Base-by-base conservation (phyloP, 2,329 filamentous ascomycete genomes). In the Pestalotiopsis sp. region DNA sequence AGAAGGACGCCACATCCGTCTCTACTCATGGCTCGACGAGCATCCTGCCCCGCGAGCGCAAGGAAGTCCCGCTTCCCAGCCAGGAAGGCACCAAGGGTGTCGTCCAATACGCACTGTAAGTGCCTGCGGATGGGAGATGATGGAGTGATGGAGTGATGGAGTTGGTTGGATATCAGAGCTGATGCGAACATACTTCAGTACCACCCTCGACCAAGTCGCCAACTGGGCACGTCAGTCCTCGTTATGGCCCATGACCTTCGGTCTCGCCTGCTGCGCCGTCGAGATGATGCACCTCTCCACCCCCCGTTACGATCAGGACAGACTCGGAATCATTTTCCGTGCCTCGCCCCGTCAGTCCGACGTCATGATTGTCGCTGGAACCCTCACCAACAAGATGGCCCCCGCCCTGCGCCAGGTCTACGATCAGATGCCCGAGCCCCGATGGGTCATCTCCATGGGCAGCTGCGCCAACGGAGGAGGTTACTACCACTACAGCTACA, bases 351-450 rank as follows among this genome's bases (percentile, higher is more conserved):
- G 94, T 72, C 94, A 97, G 81, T 93, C 93, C 70, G 94, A 97
- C 81, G 92, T 97, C 73, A 96, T 97, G 94, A 96, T 97, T 76
- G 94, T 97, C 25, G 94, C 94, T 31, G 94, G 94, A 69, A 97
- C 94, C 38, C 88, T 97, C 71, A 97, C 94, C 75, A 97, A 97
- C 87, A 97, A 97, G 86, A 97, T 97, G 94, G 94, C 94, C 1
- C 94, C 94, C 2, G 94, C 94, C 41, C 84, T 97, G 78, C 88
- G 94, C 81, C 93, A 96, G 83, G 92, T 97, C 71, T 97, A 97
- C 84, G 94, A 97, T 81, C 94, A 97, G 85, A 97, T 97, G 94
- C 94, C 94, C 38, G 94, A 97, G 39, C 94, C 94, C 20, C 88
- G 92, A 78, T 97, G 94, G 94, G 94, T 95, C 75, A 81, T 89